Base-by-base conservation (phyloP, 805 yeast species). In the Zygosaccharomyces gambellarensis region DNA sequence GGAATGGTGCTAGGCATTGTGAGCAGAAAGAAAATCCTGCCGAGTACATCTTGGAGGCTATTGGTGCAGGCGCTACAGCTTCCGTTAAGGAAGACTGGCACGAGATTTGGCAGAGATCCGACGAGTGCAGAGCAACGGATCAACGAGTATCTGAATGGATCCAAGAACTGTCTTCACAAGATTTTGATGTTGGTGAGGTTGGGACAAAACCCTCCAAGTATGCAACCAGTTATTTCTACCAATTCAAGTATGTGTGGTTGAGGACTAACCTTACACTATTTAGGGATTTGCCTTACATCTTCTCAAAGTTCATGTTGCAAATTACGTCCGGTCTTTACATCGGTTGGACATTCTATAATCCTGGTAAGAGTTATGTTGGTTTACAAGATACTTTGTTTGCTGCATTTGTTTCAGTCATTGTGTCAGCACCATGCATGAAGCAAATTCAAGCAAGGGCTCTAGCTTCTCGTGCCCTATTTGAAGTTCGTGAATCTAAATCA, bases 281-380 rank as follows among this genome's bases (percentile, higher is more conserved):
- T 81, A 74, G 90, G 63, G 74, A 82, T 52, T 80, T 83, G n/a
- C 63, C 69, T 36, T 83, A 84, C 63, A 69, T 83, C 50, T 74
- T 77, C 70, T 73, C 89, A 36, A 85, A 84, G 68, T 45, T 81
- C 25, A 71, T 73, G 62, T 66, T 80, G 57, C 69, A 71, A 53
- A 62, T 74, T 32, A 61, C 77, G 17, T 73, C 81, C 41, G 80
- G 87, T 34, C 61, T 86, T 14, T 82, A 83, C 63, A 77, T 82
- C 52, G 95, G 95, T 38, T 87, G 87, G 65, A 73, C 84, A 0
- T 87, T 82, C 68, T 82, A 75, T 71, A 74, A 82, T 56, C 77
- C 82, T 40, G 78, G 76, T 49, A 69, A 72, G 32, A 63, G 79
- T 29, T 58, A 75, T 40, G 72, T 75, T 39, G 87, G 86, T 48